Base-by-base conservation (phyloP, 1,139 yeast genomes). In the Sugiyamaella xylanicola region DNA sequence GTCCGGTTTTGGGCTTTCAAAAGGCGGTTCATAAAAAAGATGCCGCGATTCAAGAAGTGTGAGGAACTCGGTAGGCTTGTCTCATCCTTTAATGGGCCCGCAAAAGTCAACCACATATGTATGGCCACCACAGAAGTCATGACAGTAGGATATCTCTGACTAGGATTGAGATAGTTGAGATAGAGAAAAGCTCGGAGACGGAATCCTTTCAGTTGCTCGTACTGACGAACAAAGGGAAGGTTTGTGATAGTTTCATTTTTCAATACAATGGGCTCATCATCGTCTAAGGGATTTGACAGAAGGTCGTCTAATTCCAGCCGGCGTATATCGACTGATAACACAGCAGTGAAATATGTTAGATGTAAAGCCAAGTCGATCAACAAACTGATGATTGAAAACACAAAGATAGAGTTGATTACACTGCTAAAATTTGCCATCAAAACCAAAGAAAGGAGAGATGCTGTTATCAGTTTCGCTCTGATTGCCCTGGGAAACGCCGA, bases 291-390 rank as follows among this genome's bases (percentile, higher is more conserved):
- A 20, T 45, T 48, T 22, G 48, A 48, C 11, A 81, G 63, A 36
- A 83, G 68, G 58, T 84, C 89, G 9, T 81, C 80, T 19, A 86
- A 74, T 63, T 86, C 91, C 41, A 79, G 69, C 55, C 90, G 76
- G 46, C 83, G 79, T 48, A 85, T 72, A 70, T 89, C 96, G 46
- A 88, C 79, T 27, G 85, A 77, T 16, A 87, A 71, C 0, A 86
- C 81, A 0, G 91, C 84, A 0, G 84, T 74, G 58, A 87, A 80
- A 66, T 77, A 87, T 0, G 92, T 81, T 51, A 82, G 65, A 61
- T 85, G 90, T 48, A 88, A 70, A 2, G 78, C 56, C 61, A 81
- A 83, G 62, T 86, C 90, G 41, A 85, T 68, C 1, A 80, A 39
- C 27, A 86, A 64, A 0, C 84, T 77, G 37, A 77, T 53, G 1